Conservation (phyloP, 441 rosid genomes). For the Croton setiger region DNA sequence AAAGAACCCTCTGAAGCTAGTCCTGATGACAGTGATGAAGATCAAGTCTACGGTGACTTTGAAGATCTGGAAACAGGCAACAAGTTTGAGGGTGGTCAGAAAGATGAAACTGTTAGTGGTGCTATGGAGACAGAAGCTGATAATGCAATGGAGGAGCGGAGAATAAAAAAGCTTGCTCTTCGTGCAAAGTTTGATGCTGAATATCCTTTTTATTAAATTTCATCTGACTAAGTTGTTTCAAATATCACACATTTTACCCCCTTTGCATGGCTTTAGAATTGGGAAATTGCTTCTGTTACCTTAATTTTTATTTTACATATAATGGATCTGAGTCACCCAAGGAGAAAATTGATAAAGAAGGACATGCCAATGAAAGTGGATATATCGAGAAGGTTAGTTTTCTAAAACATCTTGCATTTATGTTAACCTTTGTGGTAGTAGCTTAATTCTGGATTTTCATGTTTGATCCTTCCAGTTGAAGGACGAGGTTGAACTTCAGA, state of each 20-base stretch:
- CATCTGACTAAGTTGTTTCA: background rate
- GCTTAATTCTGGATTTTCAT: constrained; percentile 23
- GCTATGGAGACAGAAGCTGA: constrained; percentile 43
- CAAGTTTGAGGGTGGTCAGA: constrained; percentile 36
- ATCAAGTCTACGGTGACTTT: constrained; percentile 62
- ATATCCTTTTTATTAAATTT: constrained; percentile 64
- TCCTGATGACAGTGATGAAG: constrained; percentile 39
- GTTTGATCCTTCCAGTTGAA: constrained; percentile 54
- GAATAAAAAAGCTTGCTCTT: constrained; percentile 69
- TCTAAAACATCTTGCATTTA: background rate
- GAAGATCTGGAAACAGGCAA: constrained; percentile 90
- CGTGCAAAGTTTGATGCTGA: constrained; percentile 73
- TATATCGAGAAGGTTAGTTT: constrained; percentile 64
- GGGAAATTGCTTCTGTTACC: constrained; percentile 32
- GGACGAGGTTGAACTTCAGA: constrained; percentile 74
- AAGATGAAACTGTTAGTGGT: constrained; percentile 32
- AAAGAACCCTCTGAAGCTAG: constrained; percentile 37
- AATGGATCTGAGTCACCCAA: constrained; percentile 54
- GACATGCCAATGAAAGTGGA: constrained; percentile 59
- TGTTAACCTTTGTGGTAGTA: constrained; percentile 8
- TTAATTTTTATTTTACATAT: constrained; percentile 54
- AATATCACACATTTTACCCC: background rate
- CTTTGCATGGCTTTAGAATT: background rate
- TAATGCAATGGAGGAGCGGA: constrained; percentile 47
- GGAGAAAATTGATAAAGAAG: constrained; percentile 55